Conservation (phyloP, 176 grass and related monocot genomes). For the Oryza meridionalis region DNA sequence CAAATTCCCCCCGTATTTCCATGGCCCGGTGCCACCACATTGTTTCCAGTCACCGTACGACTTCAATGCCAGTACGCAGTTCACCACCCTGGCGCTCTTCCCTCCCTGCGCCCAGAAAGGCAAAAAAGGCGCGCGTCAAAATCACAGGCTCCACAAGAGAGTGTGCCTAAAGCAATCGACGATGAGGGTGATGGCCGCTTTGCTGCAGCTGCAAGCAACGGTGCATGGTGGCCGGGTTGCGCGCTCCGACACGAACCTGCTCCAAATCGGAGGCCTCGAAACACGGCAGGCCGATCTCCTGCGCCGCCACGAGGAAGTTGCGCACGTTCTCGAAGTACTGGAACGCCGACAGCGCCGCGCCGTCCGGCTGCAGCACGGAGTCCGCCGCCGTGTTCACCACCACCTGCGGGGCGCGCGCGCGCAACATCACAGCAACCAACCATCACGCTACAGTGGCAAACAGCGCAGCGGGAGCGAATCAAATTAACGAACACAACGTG, state of each 20-base stretch:
- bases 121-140: slow-evolving; percentile 51
- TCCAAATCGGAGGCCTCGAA: slow-evolving; percentile 98
- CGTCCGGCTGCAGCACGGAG: slow-evolving; percentile 81
- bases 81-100: slow-evolving; percentile 91
- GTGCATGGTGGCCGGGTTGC: slow-evolving; percentile 9
- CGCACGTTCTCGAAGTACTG: slow-evolving; percentile 99
- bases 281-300: slow-evolving; percentile 82
- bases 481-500: slow-evolving; percentile 43
- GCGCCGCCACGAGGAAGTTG: slow-evolving; percentile 91
- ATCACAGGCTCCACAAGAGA: slow-evolving; percentile 40
- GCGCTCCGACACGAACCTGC: slow-evolving; percentile 66
- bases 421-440: not conserved
- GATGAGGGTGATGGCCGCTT: slow-evolving; percentile 34
- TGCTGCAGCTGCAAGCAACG: slow-evolving; percentile 53
- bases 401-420: slow-evolving; percentile 50
- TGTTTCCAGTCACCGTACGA: slow-evolving; percentile 96
- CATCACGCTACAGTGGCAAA: slow-evolving; percentile 14
- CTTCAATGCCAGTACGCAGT: slow-evolving; percentile 89
- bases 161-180: slow-evolving; percentile 42
- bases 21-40: slow-evolving; percentile 81
- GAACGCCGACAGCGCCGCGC: slow-evolving; percentile 92
- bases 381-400: slow-evolving; percentile 87
- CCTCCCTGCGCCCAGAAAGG: slow-evolving; percentile 80
- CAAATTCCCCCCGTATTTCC: slow-evolving; percentile 87
- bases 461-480: not conserved